A percentile compares a stretch with the other conserved stretches of the same genome.
phyloP scores from a whole-genome alignment of 305 asterid genomes.

The Rubia balearica region DNA sequence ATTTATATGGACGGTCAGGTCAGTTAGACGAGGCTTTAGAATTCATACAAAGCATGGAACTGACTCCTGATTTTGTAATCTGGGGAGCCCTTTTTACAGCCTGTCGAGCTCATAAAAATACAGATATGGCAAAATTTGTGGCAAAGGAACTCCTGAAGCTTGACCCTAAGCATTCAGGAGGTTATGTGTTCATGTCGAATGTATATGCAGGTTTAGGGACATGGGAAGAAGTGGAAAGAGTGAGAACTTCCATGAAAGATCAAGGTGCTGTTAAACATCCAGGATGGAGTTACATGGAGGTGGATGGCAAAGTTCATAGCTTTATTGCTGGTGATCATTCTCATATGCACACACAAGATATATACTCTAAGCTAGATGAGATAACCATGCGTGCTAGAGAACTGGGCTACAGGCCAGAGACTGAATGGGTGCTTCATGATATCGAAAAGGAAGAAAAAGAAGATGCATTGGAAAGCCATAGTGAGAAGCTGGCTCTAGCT shows the following conservation, averaged over 20 bases:
- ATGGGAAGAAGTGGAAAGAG: slow-evolving; percentile 41
- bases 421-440: slow-evolving; percentile 38
- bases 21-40: slow-evolving; percentile 32
- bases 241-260: slow-evolving; percentile 33
- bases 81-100: slow-evolving; percentile 49
- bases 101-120: slow-evolving; percentile 37
- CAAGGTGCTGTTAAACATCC: slow-evolving; percentile 34
- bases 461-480: slow-evolving; percentile 34
- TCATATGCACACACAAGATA: slow-evolving; percentile 24
- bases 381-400: slow-evolving; percentile 25
- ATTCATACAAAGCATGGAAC: slow-evolving; percentile 31
- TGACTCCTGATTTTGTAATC: slow-evolving; percentile 30
- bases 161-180: slow-evolving; percentile 38
- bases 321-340: slow-evolving; percentile 37
- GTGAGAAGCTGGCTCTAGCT: slow-evolving; percentile 39
- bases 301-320: slow-evolving; percentile 28
- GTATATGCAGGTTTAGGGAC: slow-evolving; percentile 30
- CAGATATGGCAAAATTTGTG: slow-evolving; percentile 34
- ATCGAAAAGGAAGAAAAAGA: slow-evolving; percentile 44
- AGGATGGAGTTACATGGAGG: slow-evolving; percentile 42
- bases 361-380: slow-evolving; percentile 29
- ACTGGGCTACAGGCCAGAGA: slow-evolving; percentile 31
- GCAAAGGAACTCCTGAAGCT: slow-evolving; percentile 33
- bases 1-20: slow-evolving; percentile 39
- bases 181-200: slow-evolving; percentile 38